phyloP scores from a whole-genome alignment of 2,329 filamentous ascomycete genomes.

The Neoarthrinium moseri region DNA sequence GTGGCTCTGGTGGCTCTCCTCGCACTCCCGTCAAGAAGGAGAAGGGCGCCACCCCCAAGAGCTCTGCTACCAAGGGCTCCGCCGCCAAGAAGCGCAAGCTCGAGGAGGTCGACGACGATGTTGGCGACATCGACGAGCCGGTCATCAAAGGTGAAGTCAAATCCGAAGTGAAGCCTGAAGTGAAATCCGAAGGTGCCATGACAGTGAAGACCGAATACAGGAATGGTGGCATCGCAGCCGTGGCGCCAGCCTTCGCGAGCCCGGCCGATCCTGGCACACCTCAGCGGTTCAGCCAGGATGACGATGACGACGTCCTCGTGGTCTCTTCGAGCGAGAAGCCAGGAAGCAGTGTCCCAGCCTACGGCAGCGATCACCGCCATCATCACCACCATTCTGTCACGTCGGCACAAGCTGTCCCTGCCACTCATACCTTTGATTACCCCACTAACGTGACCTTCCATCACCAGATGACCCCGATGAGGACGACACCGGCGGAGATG shows the following conservation, averaged over 20 bases:
- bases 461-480: constrained; percentile 18
- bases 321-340: constrained; percentile 23
- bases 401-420: constrained; percentile 14
- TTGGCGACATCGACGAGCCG: constrained; percentile 30
- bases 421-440: constrained; percentile 24
- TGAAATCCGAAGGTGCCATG: constrained; percentile 18
- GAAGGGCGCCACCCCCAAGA: constrained; percentile 15
- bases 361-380: constrained; percentile 10
- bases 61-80: constrained; percentile 9
- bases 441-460: constrained; percentile 26
- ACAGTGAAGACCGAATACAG: constrained; percentile 26
- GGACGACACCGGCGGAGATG: constrained; percentile 7
- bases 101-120: constrained; percentile 33
- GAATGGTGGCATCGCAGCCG: constrained; percentile 13
- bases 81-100: constrained; percentile 31
- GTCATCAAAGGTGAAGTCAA: constrained; percentile 33
- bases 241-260: not conserved
- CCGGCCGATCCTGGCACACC: constrained; percentile 7
- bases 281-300: constrained; percentile 9
- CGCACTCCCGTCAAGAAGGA: constrained; percentile 19
- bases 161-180: constrained; percentile 3
- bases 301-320: constrained; percentile 29
- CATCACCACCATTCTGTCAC: constrained; percentile 15
- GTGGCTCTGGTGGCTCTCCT: constrained; percentile 21
- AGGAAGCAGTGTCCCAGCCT: constrained; percentile 10